Base-by-base conservation (phyloP, 2,329 filamentous ascomycete genomes). In the Nemania sp. region DNA sequence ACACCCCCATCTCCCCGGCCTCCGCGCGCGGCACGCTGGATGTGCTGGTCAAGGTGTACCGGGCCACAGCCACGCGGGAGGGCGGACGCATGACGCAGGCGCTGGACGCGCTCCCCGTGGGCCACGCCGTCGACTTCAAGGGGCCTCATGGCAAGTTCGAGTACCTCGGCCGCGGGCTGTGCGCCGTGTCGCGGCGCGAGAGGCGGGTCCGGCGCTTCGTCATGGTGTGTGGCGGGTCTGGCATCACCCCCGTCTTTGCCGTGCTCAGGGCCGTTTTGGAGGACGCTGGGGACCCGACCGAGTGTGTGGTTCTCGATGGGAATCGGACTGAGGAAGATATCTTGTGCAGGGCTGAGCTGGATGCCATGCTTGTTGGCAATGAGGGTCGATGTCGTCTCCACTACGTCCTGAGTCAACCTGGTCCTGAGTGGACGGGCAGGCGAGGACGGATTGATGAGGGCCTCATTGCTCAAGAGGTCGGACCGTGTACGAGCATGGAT, bases 181-280 rank as follows among this genome's bases (percentile, higher is more conserved):
- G 92, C 73, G 76, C 81, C 0, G 80, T 97, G 49, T 87, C 87
- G 35, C 87, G 87, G 0, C 84, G 82, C 22, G 77, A 83, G 0
- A 84, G 82, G 22, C 78, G 83, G 65, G 87, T 97, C 0, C 87
- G 85, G 60, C 86, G 86, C 13, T 93, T 97, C 78, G 84, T 92
- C 76, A 97, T 97, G 93, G 89, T 97, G 35, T 96, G 93, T 73
- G 94, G 87, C 15, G 94, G 94, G 5, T 93, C 89, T n/a, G 94
- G 94, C 0, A 92, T 98, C 75, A 97, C 94, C n/a, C 94, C 94
- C 0, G 92, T 97, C 70, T 96, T 90, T 77, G 92, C 96, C 76
- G 92, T 97, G 2, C 82, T 97, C 60, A 85, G 92, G 6, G 91
- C 92, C 0, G 87, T 97, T 0, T 86, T 94, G 78, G 83, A 86